Percentiles rank a stretch among this genome's conserved stretches.
These are phyloP conservation scores for Bruguiera sexangula DNA, from an alignment of 345 rosid genomes.

Conservation along the genomic window DNA sequence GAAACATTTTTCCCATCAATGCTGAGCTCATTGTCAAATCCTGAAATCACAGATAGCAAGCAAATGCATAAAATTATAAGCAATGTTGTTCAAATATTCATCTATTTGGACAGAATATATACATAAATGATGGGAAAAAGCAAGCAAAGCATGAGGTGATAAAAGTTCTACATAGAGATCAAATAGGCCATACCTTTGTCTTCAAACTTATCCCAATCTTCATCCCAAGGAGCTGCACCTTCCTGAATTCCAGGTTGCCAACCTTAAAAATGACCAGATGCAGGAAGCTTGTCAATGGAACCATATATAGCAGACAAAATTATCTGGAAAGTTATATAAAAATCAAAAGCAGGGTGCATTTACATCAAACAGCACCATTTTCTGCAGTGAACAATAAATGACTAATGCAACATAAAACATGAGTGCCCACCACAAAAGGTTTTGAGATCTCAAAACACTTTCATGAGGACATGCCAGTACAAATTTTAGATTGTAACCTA, in stretches of 20 bases:
- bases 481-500: not conserved
- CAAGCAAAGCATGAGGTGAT: conserved; percentile 4
- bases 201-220: conserved; percentile 99
- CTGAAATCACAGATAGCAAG: conserved; percentile 23
- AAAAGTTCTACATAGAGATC: conserved; percentile 5
- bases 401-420: not conserved
- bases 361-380: too few relatives aligned
- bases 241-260: conserved; percentile 98
- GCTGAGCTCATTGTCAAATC: conserved; percentile 76
- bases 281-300: not conserved
- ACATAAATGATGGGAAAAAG: conserved; percentile 3
- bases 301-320: conserved; percentile 1
- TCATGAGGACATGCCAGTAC: not conserved
- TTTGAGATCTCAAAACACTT: not conserved
- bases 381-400: too few relatives aligned
- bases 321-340: not conserved
- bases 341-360: not conserved
- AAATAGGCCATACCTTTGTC: conserved; percentile 62
- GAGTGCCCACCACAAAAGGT: not conserved
- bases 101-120: conserved; percentile 5
- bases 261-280: conserved; percentile 40
- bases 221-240: conserved; percentile 89
- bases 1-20: conserved; percentile 45
- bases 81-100: conserved; percentile 11
- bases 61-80: conserved; percentile 7